Evolutionary conservation across 2,329 filamentous ascomycete genomes (phyloP).

Genomic region (Cladosporium sp.): DNA sequence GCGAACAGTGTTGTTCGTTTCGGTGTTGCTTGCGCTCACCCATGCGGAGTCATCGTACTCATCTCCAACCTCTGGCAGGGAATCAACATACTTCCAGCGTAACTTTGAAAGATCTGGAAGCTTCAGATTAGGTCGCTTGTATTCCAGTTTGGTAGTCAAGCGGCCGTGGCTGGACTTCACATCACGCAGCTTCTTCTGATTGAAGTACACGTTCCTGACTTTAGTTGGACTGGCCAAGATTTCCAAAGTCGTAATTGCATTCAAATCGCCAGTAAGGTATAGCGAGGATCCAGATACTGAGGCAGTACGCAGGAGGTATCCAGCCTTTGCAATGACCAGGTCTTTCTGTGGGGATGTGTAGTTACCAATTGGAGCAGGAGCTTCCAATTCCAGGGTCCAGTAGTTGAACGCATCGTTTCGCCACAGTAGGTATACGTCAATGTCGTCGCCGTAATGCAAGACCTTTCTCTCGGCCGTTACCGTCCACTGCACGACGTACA

Average conservation of each 20-base stretch:
- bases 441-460: slow-evolving; percentile 42
- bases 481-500: slow-evolving; percentile 49
- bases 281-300: slow-evolving; percentile 49
- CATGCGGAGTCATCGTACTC: slow-evolving; percentile 65
- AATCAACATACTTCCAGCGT: slow-evolving; percentile 64
- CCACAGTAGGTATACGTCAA: slow-evolving; percentile 52
- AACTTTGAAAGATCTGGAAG: slow-evolving; percentile 54
- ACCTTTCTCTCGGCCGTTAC: slow-evolving; percentile 48
- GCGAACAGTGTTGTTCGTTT: slow-evolving; percentile 54
- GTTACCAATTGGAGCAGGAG: slow-evolving; percentile 18
- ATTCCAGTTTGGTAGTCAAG: slow-evolving; percentile 48
- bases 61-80: slow-evolving; percentile 60
- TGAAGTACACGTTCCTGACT: slow-evolving; percentile 54
- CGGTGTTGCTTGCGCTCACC: slow-evolving; percentile 52
- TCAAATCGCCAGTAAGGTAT: slow-evolving; percentile 64
- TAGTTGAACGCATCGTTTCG: slow-evolving; percentile 63
- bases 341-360: slow-evolving; percentile 29
- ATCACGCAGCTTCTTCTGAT: slow-evolving; percentile 41
- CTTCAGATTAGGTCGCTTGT: slow-evolving; percentile 43
- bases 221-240: slow-evolving; percentile 55
- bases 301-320: slow-evolving; percentile 55
- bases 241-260: slow-evolving; percentile 60
- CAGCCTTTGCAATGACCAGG: slow-evolving; percentile 53
- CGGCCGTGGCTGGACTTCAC: slow-evolving; percentile 42
- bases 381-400: slow-evolving; percentile 53